Evolutionary conservation across 805 yeast species (phyloP).

Genomic region (Vanderwaltozyma tropicalis): DNA sequence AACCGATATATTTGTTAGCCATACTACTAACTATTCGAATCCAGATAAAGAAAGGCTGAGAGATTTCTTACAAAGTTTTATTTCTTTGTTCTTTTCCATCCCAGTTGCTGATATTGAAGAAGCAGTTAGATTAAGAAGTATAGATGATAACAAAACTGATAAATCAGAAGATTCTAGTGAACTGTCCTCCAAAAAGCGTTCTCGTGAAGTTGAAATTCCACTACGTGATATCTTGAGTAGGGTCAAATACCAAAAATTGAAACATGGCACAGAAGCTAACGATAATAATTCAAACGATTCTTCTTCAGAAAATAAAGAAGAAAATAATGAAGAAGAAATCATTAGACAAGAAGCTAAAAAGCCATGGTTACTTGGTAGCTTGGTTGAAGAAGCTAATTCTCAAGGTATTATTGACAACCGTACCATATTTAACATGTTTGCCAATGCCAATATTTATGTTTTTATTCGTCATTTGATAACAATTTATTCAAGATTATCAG

Average conservation of each 20-base stretch:
- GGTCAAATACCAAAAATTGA: conserved; percentile 33
- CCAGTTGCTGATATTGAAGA: conserved; percentile 40
- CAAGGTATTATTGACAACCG: conserved; percentile 31
- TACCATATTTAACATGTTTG: conserved; percentile 64
- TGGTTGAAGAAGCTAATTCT: conserved; percentile 24
- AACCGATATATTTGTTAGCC: conserved; percentile 53
- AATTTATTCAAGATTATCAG: conserved; percentile 67
- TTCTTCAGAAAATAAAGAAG: conserved; percentile 8
- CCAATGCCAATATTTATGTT: conserved; percentile 79
- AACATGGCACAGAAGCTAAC: conserved; percentile 11
- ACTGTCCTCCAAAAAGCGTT: conserved; percentile 24
- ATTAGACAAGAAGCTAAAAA: conserved; percentile 23
- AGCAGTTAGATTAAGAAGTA: conserved; percentile 17
- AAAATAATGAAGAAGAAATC: conserved; percentile 28
- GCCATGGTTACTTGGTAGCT: conserved; percentile 28
- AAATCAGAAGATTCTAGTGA: conserved; percentile 12
- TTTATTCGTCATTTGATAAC: conserved; percentile 81
- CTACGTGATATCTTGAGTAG: conserved; percentile 19
- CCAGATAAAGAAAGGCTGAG: conserved; percentile 71
- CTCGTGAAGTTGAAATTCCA: conserved; percentile 14
- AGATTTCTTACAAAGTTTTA: conserved; percentile 58
- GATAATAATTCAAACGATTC: conserved; percentile 17
- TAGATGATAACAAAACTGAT: conserved; percentile 8
- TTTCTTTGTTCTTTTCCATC: conserved; percentile 61
- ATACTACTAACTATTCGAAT: conserved; percentile 64